Percentiles rank a stretch among this genome's conserved stretches.
phyloP scores from a whole-genome alignment of 257 asterid genomes.

The Nyctanthes arbortristis region DNA sequence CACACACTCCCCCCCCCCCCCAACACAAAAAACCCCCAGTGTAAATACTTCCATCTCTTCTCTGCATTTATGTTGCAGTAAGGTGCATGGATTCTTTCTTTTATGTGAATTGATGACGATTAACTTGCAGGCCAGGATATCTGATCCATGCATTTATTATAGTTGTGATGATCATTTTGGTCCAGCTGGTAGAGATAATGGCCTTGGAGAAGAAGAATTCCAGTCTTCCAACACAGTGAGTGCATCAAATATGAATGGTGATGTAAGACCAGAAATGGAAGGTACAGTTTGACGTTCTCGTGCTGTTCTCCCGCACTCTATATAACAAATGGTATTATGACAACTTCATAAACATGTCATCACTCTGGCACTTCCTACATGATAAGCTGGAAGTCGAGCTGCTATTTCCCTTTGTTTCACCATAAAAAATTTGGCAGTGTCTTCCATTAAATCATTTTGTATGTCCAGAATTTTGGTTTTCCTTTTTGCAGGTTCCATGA shows the following conservation, averaged over 20 bases:
- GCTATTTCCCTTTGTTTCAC: background rate
- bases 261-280: conserved; percentile 38
- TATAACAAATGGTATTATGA: background rate
- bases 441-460: too few species aligned
- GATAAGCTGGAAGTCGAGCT: background rate
- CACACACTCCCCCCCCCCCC: too few species aligned
- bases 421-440: too few species aligned
- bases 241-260: conserved; percentile 23
- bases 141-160: conserved; percentile 65
- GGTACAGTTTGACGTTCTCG: conserved; percentile 34
- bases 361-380: background rate
- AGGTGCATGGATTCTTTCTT: too few species aligned
- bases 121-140: conserved; percentile 51
- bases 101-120: conserved; percentile 16
- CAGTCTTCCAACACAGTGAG: conserved; percentile 31
- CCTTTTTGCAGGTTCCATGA: background rate
- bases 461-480: background rate
- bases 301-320: conserved; percentile 18
- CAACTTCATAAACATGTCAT: conserved; percentile 3
- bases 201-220: conserved; percentile 22
- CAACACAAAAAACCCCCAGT: too few species aligned
- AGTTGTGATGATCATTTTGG: conserved; percentile 69
- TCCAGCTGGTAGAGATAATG: conserved; percentile 40
- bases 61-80: too few species aligned
- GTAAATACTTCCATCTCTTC: too few species aligned